These are phyloP conservation scores for Leccinum variicolor DNA, from an alignment of 768 basidiomycete species.

Conservation along the genomic window DNA sequence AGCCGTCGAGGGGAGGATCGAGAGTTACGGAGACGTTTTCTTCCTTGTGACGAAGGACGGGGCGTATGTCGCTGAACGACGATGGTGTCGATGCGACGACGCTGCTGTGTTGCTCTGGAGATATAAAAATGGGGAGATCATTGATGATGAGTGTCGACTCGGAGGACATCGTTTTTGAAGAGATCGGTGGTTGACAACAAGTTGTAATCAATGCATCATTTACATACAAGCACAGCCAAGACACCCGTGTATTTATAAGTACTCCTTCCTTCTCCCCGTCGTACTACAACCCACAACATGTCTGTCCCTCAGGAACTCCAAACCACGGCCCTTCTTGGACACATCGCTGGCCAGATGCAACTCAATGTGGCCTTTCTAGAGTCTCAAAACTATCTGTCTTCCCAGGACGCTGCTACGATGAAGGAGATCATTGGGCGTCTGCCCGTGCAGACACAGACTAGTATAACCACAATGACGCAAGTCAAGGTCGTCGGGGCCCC, in stretches of 20 bases:
- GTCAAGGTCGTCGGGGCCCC: constrained; percentile 6
- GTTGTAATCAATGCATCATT: neutral
- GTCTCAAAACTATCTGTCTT: constrained; percentile 50
- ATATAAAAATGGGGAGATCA: constrained; percentile 42
- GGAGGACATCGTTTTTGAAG: constrained; percentile 2
- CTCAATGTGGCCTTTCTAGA: constrained; percentile 56
- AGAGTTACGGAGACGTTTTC: constrained; percentile 65
- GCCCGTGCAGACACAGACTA: constrained; percentile 21
- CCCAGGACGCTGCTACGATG: constrained; percentile 41
- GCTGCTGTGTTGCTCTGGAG: constrained; percentile 63
- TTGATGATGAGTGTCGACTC: constrained; percentile 34
- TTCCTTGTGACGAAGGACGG: constrained; percentile 73
- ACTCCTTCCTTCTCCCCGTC: neutral
- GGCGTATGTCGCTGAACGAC: constrained; percentile 83
- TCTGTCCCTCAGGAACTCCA: constrained; percentile 24
- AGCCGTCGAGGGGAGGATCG: constrained; percentile 64
- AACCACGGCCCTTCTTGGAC: constrained; percentile 50
- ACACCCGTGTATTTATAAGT: constrained; percentile 11
- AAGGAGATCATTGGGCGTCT: constrained; percentile 48
- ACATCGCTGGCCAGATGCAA: constrained; percentile 55
- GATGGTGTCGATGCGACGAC: constrained; percentile 77
- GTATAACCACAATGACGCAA: constrained; percentile 11
- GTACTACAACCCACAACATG: constrained; percentile 14
- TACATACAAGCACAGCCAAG: constrained; percentile 11
- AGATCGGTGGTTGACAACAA: neutral